Evolutionary conservation across 2,329 filamentous ascomycete genomes (phyloP).

Genomic region (Xylaria sp.): DNA sequence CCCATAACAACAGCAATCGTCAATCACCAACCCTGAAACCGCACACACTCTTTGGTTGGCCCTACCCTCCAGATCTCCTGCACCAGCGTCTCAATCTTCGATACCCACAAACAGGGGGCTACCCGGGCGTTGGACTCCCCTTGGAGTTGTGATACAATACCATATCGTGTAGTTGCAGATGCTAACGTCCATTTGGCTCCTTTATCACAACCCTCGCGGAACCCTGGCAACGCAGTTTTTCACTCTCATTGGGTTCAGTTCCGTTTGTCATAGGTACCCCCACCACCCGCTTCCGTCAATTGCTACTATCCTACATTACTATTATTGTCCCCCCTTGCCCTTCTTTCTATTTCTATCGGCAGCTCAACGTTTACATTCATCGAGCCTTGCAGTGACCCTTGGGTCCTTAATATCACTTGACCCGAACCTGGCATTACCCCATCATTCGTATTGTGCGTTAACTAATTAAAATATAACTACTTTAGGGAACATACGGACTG

Average conservation of each 20-base stretch:
- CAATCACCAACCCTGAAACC: constrained; percentile 4
- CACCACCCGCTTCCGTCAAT: neutral
- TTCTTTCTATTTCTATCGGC: neutral
- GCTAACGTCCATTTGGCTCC: neutral
- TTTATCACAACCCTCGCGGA: neutral
- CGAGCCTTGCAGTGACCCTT: neutral
- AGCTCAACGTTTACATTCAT: neutral
- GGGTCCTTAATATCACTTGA: too few relatives aligned
- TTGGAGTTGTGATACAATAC: neutral
- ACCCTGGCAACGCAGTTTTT: neutral
- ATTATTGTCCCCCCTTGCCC: neutral
- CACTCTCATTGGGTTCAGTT: neutral
- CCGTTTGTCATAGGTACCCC: neutral
- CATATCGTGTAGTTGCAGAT: neutral
- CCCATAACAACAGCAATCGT: neutral
- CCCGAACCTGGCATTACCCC: neutral
- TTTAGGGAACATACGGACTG: neutral
- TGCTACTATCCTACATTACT: neutral
- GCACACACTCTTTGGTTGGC: constrained; percentile 12
- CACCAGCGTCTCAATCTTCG: neutral
- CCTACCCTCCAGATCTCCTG: constrained; percentile 16
- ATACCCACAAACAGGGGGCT: neutral
- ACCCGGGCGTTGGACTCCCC: neutral
- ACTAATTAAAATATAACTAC: constrained; percentile 12
- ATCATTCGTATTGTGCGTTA: neutral